A percentile compares a stretch with the other conserved stretches of the same genome.
Evolutionary conservation across 495 filamentous ascomycete genomes (phyloP).

Genomic region (Penicillium maclennaniae): DNA sequence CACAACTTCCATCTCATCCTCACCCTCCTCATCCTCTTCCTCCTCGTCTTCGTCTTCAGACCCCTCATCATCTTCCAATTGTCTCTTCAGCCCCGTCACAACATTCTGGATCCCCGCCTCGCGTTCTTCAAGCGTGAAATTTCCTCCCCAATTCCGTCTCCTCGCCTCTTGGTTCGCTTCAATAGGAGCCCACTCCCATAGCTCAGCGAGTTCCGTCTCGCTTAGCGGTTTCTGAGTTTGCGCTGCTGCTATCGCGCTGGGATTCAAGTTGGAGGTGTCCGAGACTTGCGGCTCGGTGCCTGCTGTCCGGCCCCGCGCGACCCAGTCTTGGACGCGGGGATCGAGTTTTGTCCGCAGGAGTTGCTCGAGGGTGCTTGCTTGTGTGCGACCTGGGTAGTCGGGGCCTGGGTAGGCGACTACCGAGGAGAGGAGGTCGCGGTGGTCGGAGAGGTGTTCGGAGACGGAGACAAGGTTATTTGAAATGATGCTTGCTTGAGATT

Average conservation of each 20-base stretch:
- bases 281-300: slow-evolving; percentile 23
- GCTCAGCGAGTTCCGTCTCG: slow-evolving; percentile 35
- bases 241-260: background rate
- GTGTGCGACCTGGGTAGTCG: slow-evolving; percentile 67
- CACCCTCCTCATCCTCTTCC: slow-evolving; percentile 46
- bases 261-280: background rate
- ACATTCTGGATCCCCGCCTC: slow-evolving; percentile 65
- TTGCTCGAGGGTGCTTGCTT: slow-evolving; percentile 57
- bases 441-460: slow-evolving; percentile 53
- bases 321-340: slow-evolving; percentile 67
- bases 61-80: slow-evolving; percentile 53
- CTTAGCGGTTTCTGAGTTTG: slow-evolving; percentile 27
- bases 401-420: slow-evolving; percentile 70
- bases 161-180: slow-evolving; percentile 50
- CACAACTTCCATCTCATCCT: slow-evolving; percentile 48
- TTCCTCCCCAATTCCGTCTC: slow-evolving; percentile 52
- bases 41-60: slow-evolving; percentile 51
- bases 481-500: slow-evolving; percentile 62
- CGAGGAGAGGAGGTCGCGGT: slow-evolving; percentile 57
- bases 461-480: slow-evolving; percentile 58
- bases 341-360: slow-evolving; percentile 80
- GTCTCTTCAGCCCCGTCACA: slow-evolving; percentile 59
- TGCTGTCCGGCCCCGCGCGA: slow-evolving; percentile 54
- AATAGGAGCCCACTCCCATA: slow-evolving; percentile 51
- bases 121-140: slow-evolving; percentile 67